These are phyloP conservation scores for Pilasporangium apinafurcum DNA, from an alignment of 352 stramenopile genomes.

Conservation along the genomic window DNA sequence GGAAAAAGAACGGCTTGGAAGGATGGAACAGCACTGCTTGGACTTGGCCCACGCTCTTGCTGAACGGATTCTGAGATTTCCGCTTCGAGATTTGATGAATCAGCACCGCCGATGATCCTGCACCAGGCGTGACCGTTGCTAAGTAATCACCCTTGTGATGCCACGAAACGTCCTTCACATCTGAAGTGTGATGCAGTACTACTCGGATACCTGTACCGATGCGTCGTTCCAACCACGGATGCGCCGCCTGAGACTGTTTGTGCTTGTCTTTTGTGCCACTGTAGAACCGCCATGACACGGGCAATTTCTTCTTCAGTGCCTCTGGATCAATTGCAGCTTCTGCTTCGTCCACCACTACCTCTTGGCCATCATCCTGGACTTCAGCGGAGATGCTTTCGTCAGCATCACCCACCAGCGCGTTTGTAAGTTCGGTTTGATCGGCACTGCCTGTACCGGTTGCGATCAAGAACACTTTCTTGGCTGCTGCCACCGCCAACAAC, in stretches of 20 bases:
- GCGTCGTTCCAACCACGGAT: constrained; percentile 69
- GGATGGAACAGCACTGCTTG: constrained; percentile 98
- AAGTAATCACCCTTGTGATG: constrained; percentile 99
- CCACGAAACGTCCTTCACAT: constrained; percentile 94
- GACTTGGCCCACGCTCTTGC: constrained; percentile 90
- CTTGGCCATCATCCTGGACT: constrained; percentile 28
- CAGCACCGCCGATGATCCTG: constrained; percentile 88
- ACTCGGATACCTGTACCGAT: constrained; percentile 77
- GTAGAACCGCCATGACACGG: constrained; percentile 89
- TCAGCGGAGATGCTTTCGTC: constrained; percentile 58
- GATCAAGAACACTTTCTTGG: constrained; percentile 90
- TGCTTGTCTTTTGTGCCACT: constrained; percentile 74
- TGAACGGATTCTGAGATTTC: constrained; percentile 96
- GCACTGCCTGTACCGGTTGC: constrained; percentile 91
- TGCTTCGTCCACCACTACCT: constrained; percentile 66
- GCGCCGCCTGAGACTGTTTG: constrained; percentile 41
- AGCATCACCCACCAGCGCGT: constrained; percentile 89
- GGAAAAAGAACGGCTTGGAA: constrained; percentile 99
- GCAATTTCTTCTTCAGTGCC: constrained; percentile 85
- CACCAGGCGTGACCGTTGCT: constrained; percentile 89
- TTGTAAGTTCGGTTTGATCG: constrained; percentile 93
- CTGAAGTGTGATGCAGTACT: constrained; percentile 81
- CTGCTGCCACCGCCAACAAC: constrained; percentile 90
- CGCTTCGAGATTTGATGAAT: constrained; percentile 99
- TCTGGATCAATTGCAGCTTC: constrained; percentile 66